Evolutionary conservation across 495 filamentous ascomycete species (phyloP).

Genomic region (Parathielavia appendiculata): DNA sequence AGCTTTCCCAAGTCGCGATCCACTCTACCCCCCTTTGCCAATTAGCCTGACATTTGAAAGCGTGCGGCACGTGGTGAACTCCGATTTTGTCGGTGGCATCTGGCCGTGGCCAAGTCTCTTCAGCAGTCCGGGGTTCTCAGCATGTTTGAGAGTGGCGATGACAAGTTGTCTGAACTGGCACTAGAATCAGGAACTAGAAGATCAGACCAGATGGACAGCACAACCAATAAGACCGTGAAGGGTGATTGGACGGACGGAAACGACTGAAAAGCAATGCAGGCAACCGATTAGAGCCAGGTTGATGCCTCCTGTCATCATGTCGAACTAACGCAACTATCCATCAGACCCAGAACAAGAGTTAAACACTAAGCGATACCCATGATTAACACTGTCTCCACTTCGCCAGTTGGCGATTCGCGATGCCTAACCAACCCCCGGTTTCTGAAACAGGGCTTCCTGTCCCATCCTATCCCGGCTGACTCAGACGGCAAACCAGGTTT

Average conservation of each 20-base stretch:
- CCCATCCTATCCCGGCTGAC: neutral
- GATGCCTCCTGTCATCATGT: neutral
- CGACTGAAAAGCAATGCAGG: neutral
- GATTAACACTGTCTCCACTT: slow-evolving; percentile 1
- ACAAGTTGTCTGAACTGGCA: neutral
- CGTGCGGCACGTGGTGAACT: slow-evolving; percentile 3
- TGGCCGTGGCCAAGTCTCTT: neutral
- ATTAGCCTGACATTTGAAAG: slow-evolving; percentile 18
- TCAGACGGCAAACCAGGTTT: neutral
- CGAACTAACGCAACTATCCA: neutral
- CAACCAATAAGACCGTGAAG: neutral
- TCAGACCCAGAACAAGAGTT: neutral
- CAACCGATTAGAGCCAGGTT: neutral
- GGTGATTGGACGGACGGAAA: neutral
- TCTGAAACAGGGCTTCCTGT: neutral
- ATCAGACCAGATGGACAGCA: neutral
- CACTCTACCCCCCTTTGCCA: slow-evolving; percentile 2
- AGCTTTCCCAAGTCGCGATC: slow-evolving; percentile 3
- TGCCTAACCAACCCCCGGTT: neutral
- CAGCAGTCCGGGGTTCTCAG: neutral
- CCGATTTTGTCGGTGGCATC: neutral
- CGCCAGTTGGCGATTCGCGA: neutral
- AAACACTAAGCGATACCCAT: neutral
- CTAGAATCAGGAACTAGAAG: neutral
- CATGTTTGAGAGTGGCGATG: neutral